Evolutionary conservation across 495 filamentous ascomycete species (phyloP).

Genomic region (Neurospora sp.): DNA sequence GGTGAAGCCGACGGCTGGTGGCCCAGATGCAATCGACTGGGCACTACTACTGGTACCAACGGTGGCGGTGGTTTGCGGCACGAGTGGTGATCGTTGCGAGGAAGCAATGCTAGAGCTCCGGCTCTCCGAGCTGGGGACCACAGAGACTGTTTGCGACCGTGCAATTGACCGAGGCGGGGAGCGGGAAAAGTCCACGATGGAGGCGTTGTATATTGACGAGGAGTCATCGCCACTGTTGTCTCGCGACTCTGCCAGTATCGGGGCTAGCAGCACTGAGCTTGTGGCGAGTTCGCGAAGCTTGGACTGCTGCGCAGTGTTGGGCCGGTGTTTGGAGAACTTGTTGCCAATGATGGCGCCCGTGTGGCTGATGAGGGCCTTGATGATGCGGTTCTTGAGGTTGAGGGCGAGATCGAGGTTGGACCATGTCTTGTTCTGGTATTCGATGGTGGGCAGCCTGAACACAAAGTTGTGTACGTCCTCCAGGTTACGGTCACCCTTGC

Average conservation of each 20-base stretch:
- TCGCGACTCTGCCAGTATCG: slow-evolving; percentile 20
- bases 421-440: slow-evolving; percentile 98
- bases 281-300: slow-evolving; percentile 71
- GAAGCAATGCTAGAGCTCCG: slow-evolving; percentile 38
- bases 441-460: slow-evolving; percentile 86
- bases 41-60: background rate
- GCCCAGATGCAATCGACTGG: background rate
- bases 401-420: slow-evolving; percentile 92
- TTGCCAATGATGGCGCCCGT: slow-evolving; percentile 95
- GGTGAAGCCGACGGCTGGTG: slow-evolving; percentile 3
- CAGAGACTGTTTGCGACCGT: slow-evolving; percentile 30
- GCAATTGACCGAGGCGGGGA: slow-evolving; percentile 36
- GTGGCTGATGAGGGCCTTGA: slow-evolving; percentile 88
- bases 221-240: slow-evolving; percentile 43
- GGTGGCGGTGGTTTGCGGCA: background rate
- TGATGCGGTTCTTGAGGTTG: slow-evolving; percentile 85
- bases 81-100: slow-evolving; percentile 27
- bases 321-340: slow-evolving; percentile 84
- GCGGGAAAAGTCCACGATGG: slow-evolving; percentile 40
- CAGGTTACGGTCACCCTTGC: slow-evolving; percentile 85
- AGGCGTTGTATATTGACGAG: slow-evolving; percentile 34
- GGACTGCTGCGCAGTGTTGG: slow-evolving; percentile 64
- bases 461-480: slow-evolving; percentile 96
- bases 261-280: slow-evolving; percentile 43
- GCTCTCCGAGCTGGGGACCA: slow-evolving; percentile 27